Base-by-base conservation (phyloP, 2,329 filamentous ascomycete species). In the Calonectria henricotiae region DNA sequence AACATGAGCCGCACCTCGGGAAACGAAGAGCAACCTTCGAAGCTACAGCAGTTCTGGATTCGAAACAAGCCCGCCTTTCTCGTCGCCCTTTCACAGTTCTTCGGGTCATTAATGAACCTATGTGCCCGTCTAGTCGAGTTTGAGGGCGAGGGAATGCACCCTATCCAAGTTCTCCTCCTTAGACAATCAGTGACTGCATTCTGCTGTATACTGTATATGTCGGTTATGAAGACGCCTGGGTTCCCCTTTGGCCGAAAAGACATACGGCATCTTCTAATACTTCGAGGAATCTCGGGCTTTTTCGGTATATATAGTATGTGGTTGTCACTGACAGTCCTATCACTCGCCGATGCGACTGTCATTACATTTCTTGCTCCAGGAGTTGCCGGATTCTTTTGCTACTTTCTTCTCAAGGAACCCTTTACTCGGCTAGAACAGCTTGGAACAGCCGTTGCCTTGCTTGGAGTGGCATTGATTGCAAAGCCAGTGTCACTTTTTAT, bases 361-460 rank as follows among this genome's bases (percentile, higher is more conserved):
- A 92, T 98, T 64, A 96, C 94, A 9, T 98, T 98, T 79, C 87
- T 98, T 6, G 90, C 93, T 0, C 95, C 95, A 0, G 92, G 92
- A 15, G 86, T 97, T 6, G 89, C 94, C 23, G 94, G 93, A 68
- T 94, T 95, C 83, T 88, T 93, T 20, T 97, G 94, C 80, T 94
- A 93, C 41, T 85, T 95, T 66, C 83, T 95, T 43, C 83, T 91
- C 20, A 89, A 90, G 62, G 94, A 98, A 76, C 92, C 93, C 0
- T 98, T 96, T 79, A 94, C 93, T 2, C 87, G 90, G 27, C 89
- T 89, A 46, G 94, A 97, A 80, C 92, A 94, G 79, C 85, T 96
- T 3, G 94, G 93, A 0, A 93, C 90, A 0, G 80, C 94, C 2
- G 80, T 97, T 25, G 95, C 94, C 4, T 85, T 98, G 7, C 83